phyloP scores from a whole-genome alignment of 2,329 filamentous ascomycete genomes.

The Hirsutella rhossiliensis region DNA sequence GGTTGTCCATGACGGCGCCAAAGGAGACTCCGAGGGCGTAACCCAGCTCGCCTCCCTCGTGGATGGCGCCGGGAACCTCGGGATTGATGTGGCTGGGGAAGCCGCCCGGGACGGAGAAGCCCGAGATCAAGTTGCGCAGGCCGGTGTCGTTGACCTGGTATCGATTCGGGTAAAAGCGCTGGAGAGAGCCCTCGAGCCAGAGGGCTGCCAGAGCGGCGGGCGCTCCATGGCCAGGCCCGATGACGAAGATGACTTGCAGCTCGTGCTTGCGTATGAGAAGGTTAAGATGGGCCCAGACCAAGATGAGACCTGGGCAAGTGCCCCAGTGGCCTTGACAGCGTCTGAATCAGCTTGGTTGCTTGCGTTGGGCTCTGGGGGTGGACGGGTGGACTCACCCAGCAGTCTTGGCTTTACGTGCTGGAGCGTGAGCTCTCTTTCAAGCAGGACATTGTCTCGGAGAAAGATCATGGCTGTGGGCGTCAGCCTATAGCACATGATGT shows the following conservation, averaged over 20 bases:
- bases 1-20: conserved; percentile 64
- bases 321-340: conserved; percentile 48
- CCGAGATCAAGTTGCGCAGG: conserved; percentile 67
- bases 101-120: conserved; percentile 71
- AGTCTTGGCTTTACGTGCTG: not conserved
- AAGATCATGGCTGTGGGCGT: not conserved
- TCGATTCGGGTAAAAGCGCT: conserved; percentile 66
- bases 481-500: no score
- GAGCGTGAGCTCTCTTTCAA: not conserved
- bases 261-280: conserved; percentile 72
- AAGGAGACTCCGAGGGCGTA: conserved; percentile 73
- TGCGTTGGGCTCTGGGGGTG: no score
- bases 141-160: conserved; percentile 51
- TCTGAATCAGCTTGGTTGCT: no score
- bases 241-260: conserved; percentile 60
- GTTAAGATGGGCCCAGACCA: conserved; percentile 75
- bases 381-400: not conserved
- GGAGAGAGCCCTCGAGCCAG: conserved; percentile 68
- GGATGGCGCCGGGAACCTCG: conserved; percentile 64
- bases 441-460: not conserved
- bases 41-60: conserved; percentile 73
- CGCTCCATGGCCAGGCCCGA: conserved; percentile 67
- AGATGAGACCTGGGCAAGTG: conserved; percentile 68
- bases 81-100: conserved; percentile 69
- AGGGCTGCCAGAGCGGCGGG: conserved; percentile 65